Evolutionary conservation across 306 rosid species (phyloP), one percentile per base, ranked within the genome.

Genomic region (Purshia tridentata): DNA sequence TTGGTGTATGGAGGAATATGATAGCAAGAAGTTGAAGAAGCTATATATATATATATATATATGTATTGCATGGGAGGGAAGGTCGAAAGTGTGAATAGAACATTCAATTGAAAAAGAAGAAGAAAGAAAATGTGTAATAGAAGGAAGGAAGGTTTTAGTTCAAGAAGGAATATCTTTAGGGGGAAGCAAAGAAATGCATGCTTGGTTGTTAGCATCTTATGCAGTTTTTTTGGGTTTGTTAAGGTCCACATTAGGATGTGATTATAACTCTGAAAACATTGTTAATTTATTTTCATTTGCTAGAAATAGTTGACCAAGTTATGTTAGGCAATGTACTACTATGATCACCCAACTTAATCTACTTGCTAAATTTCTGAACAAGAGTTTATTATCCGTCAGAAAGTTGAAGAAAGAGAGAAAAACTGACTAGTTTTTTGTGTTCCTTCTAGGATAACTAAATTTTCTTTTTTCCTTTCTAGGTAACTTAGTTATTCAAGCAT

Each of bases 161-260:
- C 54, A 69, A 81, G 73, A 63, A 80, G 80, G 96, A 88, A 89
- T 93, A 82, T 86, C 98, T 90, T 82, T 72, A 76, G 72, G 53
- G 71, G 70, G 84, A 87, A 86, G 98, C 76, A 90, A 89, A 80
- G 83, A 80, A 69, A 70, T 64, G 76, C 76, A 70, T 64, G 76
- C 76, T 78, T 47, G 69, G 81, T 63, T 68, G 76, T 75, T 72
- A 40, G 79, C 82, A 75, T 74, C 84, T 71, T 63, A 54, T 50
- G 16, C 57, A 19, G 62, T 57, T 46, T 75, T 48, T 20, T 5
- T 72, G 29, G 71, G 72, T 55, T 70, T 48, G 62, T 64, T 58
- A 41, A 37, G 55, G 42, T 79, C 75, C 59, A 69, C 45, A 63
- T 70, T 80, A 54, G 40, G 74, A 52, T 61, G 63, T 74, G 35